Evolutionary conservation across 108 stramenopile species (phyloP).

Genomic region (Nannochloropsis gaditana): DNA sequence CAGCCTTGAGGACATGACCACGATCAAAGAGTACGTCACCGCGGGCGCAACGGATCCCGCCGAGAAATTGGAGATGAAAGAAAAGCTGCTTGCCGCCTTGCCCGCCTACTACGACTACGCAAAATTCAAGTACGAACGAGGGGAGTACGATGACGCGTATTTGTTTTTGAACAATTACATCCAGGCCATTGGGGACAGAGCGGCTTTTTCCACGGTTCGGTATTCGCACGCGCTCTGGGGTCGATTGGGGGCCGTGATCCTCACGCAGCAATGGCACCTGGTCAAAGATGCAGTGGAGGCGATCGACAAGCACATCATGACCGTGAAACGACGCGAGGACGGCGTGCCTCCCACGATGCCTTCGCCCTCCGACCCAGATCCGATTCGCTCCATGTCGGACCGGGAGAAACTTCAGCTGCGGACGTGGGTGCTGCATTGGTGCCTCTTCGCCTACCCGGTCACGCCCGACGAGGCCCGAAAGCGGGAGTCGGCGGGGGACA

Average conservation of each 20-base stretch:
- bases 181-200: constrained; percentile 20
- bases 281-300: constrained; percentile 71
- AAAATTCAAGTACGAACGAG: constrained; percentile 87
- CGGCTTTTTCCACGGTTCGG: constrained; percentile 52
- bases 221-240: constrained; percentile 79
- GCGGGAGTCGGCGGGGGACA: not conserved
- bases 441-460: constrained; percentile 96
- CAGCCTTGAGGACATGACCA: constrained; percentile 63
- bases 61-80: constrained; percentile 26
- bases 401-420: constrained; percentile 87
- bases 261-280: constrained; percentile 81
- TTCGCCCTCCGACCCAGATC: not conserved
- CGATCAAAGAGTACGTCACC: constrained; percentile 58
- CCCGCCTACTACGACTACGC: constrained; percentile 67
- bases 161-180: constrained; percentile 77
- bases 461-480: constrained; percentile 55
- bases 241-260: constrained; percentile 75
- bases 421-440: constrained; percentile 97
- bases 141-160: constrained; percentile 70
- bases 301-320: constrained; percentile 65
- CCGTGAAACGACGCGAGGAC: constrained; percentile 58
- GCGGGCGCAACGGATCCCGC: constrained; percentile 60
- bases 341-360: constrained; percentile 43
- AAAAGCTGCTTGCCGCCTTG: not conserved
- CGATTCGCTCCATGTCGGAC: constrained; percentile 55